A percentile compares a stretch with the other conserved stretches of the same genome.
Evolutionary conservation across 202 grass and related monocot genomes (phyloP).

Genomic region (Digitaria exilis): DNA sequence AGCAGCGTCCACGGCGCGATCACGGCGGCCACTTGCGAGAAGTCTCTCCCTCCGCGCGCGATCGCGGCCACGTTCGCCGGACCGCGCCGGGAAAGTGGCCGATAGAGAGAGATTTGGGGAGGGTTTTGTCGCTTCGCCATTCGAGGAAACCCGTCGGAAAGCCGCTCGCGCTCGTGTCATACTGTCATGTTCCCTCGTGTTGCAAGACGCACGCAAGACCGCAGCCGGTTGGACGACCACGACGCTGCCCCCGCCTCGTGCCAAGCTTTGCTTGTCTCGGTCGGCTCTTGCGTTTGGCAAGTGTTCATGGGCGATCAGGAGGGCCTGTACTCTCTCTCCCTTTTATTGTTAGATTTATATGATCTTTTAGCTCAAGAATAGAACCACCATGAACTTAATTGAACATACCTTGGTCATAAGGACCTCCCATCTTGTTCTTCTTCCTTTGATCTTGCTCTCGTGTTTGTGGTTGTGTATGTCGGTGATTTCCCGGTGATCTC

Average conservation of each 20-base stretch:
- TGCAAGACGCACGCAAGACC: not conserved
- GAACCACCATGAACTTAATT: too few relatives aligned
- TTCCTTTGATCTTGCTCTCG: too few relatives aligned
- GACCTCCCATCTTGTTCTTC: too few relatives aligned
- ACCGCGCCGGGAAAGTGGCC: not conserved
- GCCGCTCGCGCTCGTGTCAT: not conserved
- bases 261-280: not conserved
- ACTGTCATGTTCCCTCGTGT: not conserved
- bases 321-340: not conserved
- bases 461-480: too few relatives aligned
- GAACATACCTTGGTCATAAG: too few relatives aligned
- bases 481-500: too few relatives aligned
- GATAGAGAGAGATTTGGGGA: not conserved
- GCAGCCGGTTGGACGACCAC: not conserved
- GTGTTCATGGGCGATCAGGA: too few relatives aligned
- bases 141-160: conserved; percentile 11
- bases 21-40: not conserved
- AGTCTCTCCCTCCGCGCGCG: too few relatives aligned
- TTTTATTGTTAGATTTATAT: too few relatives aligned
- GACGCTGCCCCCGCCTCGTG: too few relatives aligned
- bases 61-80: conserved; percentile 25
- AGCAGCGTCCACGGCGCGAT: not conserved
- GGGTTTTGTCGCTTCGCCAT: not conserved
- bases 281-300: not conserved
- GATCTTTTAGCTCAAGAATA: too few relatives aligned